A percentile compares a stretch with the other conserved stretches of the same genome.
These are phyloP conservation scores for Phytophthora pini DNA, from an alignment of 352 stramenopile genomes.

Conservation along the genomic window DNA sequence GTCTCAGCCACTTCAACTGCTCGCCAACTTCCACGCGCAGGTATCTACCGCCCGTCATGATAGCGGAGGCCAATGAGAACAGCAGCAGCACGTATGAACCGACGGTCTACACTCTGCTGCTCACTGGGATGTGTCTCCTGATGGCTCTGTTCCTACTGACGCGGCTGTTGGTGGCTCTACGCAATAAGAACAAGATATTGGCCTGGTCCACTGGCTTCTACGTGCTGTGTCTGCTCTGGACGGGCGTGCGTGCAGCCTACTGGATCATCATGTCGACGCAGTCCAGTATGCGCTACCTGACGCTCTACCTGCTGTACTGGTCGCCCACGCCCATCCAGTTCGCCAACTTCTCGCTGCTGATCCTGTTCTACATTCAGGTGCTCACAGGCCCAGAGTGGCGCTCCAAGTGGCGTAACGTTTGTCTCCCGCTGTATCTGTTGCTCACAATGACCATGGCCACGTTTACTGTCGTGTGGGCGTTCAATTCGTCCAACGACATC, in stretches of 20 bases:
- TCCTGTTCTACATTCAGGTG: conserved; percentile 91
- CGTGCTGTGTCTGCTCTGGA: conserved; percentile 83
- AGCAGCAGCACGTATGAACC: conserved; percentile 54
- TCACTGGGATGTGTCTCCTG: conserved; percentile 77
- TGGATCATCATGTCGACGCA: conserved; percentile 86
- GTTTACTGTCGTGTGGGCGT: conserved; percentile 87
- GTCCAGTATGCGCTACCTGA: conserved; percentile 77
- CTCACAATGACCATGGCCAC: conserved; percentile 85
- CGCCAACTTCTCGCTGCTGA: conserved; percentile 88
- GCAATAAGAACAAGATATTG: conserved; percentile 86
- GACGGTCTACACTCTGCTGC: conserved; percentile 78
- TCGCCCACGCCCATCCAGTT: conserved; percentile 88
- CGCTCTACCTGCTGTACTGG: conserved; percentile 90
- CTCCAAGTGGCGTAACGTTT: conserved; percentile 78
- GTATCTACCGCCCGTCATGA: conserved; percentile 9
- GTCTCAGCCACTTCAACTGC: conserved; percentile 10
- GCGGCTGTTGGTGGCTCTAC: conserved; percentile 67
- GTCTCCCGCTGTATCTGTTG: conserved; percentile 82
- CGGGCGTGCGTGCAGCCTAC: conserved; percentile 78
- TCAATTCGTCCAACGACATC: conserved; percentile 88
- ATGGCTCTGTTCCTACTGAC: conserved; percentile 79
- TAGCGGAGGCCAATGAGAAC: conserved; percentile 20
- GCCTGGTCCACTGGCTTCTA: conserved; percentile 88
- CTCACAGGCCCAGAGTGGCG: conserved; percentile 81
- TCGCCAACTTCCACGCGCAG: neutral